Evolutionary conservation across 495 filamentous ascomycete genomes (phyloP), one percentile per base, ranked within the genome.

Genomic region (Pseudotulostoma volvatum): DNA sequence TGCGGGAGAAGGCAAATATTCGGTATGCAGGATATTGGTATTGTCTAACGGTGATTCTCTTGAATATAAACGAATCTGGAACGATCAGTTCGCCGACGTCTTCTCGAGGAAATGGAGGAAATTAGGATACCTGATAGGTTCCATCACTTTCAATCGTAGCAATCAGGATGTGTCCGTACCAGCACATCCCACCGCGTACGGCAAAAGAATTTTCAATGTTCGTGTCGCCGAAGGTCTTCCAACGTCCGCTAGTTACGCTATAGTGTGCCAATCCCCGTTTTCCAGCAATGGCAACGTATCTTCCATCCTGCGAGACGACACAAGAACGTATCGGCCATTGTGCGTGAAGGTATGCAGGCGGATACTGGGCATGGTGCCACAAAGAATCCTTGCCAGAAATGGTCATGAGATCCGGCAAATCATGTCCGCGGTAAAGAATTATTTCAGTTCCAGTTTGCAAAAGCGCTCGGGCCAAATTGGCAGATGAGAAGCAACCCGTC

Each of bases 241-340:
- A 99, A 41, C 92, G 73, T 17, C 87, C 83, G 56, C 88, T 95
- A 45, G 76, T 81, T 32, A 95, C 74, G 46, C 88, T 95, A 56
- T 96, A 99, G 54, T 99, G 92, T 13, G 87, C 92, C 23, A 99
- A 60, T 1, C 92, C 92, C 37, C 88, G 72, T 45, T 77, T 68
- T n/a, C 92, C 92, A 4, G 92, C 90, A 20, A 99, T 78, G 2
- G 90, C 88, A 32, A 96, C 75, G 62, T 96, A 99, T 56, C 88
- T 70, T 7, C 90, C 88, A 53, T 99, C 92, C 16, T 78, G 66
- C 3, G 90, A 96, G 32, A 93, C 79, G 13, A 84, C 82, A 15
- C 76, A 79, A 42, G 74, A 80, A 42, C 78, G 74, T 38, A 99
- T 85, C 0, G 92, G 92, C 82, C 86, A 93, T 48, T 99, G 87